These are phyloP conservation scores for Buxus sempervirens DNA, from an alignment of 164 flowering plant species.

Conservation along the genomic window DNA sequence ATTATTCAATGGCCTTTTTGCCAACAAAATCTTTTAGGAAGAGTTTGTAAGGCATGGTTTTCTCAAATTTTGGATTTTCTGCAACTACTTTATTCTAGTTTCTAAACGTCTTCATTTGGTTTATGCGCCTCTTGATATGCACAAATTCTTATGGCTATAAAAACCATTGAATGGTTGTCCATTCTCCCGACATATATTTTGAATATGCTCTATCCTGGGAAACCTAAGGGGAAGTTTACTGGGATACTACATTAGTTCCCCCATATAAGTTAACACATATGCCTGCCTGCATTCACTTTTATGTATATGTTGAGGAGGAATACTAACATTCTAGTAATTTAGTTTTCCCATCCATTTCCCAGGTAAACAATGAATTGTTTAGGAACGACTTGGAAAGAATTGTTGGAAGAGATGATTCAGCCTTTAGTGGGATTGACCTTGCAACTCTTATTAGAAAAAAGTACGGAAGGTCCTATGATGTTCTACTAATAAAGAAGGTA, in stretches of 20 bases:
- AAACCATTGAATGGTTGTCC: not conserved
- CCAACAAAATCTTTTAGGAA: not conserved
- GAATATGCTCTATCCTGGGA: not conserved
- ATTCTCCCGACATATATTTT: not conserved
- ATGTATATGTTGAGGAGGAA: not conserved
- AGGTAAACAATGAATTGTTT: constrained; percentile 52
- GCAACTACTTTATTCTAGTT: not conserved
- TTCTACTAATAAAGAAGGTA: constrained; percentile 93
- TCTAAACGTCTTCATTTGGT: not conserved
- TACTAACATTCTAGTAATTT: not conserved
- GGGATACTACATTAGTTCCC: too few species aligned
- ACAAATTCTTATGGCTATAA: not conserved
- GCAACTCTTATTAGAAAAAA: constrained; percentile 91
- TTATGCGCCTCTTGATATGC: not conserved
- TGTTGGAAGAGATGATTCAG: constrained; percentile 79
- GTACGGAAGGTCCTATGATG: constrained; percentile 95
- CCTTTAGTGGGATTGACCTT: constrained; percentile 79
- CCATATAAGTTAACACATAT: too few species aligned
- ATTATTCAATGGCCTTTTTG: not conserved
- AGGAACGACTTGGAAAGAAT: constrained; percentile 77
- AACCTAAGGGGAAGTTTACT: too few species aligned
- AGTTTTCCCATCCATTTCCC: constrained; percentile 15
- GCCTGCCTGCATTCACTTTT: not conserved
- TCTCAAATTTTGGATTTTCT: not conserved
- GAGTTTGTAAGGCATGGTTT: too few species aligned